Evolutionary conservation across 1,139 yeast genomes (phyloP).

Genomic region (Geotrichum reessii): DNA sequence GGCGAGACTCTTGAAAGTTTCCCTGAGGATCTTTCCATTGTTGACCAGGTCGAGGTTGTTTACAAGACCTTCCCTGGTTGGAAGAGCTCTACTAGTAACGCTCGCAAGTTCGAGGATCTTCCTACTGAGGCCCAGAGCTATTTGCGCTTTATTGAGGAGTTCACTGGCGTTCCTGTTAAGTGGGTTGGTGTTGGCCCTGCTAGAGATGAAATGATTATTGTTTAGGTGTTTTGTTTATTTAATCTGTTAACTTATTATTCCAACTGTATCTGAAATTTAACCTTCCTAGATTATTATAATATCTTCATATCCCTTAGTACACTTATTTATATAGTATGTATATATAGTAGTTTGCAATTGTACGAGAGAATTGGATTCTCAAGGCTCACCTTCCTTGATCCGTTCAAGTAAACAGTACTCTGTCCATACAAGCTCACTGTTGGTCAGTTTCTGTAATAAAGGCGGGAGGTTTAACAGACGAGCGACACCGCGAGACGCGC

Average conservation of each 20-base stretch:
- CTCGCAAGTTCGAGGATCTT: constrained; percentile 64
- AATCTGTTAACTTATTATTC: background rate
- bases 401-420: constrained; percentile 30
- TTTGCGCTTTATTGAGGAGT: constrained; percentile 78
- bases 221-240: constrained; percentile 5
- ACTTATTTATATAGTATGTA: background rate
- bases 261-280: background rate
- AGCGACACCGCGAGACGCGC: constrained; percentile 38
- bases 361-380: background rate
- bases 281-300: background rate
- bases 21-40: constrained; percentile 83
- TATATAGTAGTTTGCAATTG: background rate
- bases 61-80: constrained; percentile 92
- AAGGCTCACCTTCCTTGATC: background rate
- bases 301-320: background rate
- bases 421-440: constrained; percentile 26
- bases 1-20: constrained; percentile 71
- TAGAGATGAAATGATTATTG: constrained; percentile 48
- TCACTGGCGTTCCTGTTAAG: constrained; percentile 73
- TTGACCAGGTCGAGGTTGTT: constrained; percentile 86
- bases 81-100: constrained; percentile 74
- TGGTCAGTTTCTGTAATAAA: constrained; percentile 23
- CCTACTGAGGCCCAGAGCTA: constrained; percentile 86
- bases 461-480: constrained; percentile 39
- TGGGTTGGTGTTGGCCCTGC: constrained; percentile 99